A percentile compares a stretch with the other conserved stretches of the same genome.
phyloP scores from a whole-genome alignment of 257 asterid genomes.

The Solanum corneliomulleri region DNA sequence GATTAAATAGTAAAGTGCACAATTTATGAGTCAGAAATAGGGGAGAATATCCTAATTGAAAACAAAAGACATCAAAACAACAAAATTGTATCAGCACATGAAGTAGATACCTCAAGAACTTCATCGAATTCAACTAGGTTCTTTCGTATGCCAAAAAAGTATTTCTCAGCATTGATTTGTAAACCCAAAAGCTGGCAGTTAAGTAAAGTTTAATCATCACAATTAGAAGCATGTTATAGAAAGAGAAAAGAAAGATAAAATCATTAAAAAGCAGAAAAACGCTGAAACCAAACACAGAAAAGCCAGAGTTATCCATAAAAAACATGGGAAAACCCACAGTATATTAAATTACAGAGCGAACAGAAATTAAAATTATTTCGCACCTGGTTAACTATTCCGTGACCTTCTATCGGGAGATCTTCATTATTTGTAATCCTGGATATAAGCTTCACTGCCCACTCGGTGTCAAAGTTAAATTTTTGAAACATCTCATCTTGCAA shows the following conservation, averaged over 20 bases:
- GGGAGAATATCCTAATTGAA: background rate
- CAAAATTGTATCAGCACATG: background rate
- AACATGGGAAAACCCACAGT: background rate
- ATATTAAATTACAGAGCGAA: background rate
- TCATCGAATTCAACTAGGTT: conserved; percentile 96
- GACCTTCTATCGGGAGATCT: conserved; percentile 89
- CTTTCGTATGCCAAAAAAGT: conserved; percentile 83
- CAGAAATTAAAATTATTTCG: background rate
- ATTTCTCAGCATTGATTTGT: conserved; percentile 91
- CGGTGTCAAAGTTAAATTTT: conserved; percentile 91
- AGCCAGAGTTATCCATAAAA: background rate
- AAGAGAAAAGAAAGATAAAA: background rate
- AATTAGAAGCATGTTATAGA: background rate
- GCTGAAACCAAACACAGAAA: background rate
- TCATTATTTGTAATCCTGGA: conserved; percentile 83
- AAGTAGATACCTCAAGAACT: conserved; percentile 82
- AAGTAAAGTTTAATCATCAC: background rate
- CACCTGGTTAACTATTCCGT: conserved; percentile 83
- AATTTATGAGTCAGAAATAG: background rate
- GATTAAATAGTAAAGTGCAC: background rate
- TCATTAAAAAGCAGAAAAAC: background rate
- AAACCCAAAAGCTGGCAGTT: conserved; percentile 64
- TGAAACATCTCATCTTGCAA: conserved; percentile 98
- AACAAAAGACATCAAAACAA: background rate
- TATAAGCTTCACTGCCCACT: conserved; percentile 92